A percentile compares a stretch with the other conserved stretches of the same genome.
Conservation (phyloP, 768 basidiomycete genomes). For the Tephrocybe sp. region DNA sequence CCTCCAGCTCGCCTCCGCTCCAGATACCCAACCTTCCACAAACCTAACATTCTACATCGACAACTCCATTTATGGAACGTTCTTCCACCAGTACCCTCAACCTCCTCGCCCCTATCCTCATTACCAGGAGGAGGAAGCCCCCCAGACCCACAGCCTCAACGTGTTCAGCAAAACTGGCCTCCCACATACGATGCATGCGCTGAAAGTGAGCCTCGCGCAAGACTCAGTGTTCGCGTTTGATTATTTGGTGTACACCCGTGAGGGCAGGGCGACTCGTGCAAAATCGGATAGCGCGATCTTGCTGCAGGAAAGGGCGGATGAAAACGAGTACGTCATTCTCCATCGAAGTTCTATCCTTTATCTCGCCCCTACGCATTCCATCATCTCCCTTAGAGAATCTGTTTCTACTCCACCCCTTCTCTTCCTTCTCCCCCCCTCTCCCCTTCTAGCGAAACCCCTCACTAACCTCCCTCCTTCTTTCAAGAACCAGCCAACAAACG, state of each 20-base stretch:
- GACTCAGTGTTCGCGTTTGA: conserved; percentile 51
- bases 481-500: background rate
- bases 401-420: no score
- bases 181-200: conserved; percentile 36
- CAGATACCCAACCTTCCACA: conserved; percentile 34
- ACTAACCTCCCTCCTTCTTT: background rate
- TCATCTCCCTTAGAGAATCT: no score
- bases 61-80: conserved; percentile 25
- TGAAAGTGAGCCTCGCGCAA: conserved; percentile 42
- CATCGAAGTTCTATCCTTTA: no score
- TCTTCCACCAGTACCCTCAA: conserved; percentile 28
- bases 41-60: conserved; percentile 49
- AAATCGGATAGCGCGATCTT: background rate
- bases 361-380: no score
- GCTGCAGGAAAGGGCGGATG: background rate
- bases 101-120: no score
- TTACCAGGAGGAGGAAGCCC: no score
- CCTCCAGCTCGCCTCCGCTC: conserved; percentile 27
- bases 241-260: conserved; percentile 40
- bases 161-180: conserved; percentile 38
- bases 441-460: background rate
- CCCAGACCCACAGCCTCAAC: conserved; percentile 28
- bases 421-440: background rate
- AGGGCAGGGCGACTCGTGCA: conserved; percentile 1
- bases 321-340: background rate